Percentiles rank a stretch among this genome's conserved stretches.
phyloP scores from a whole-genome alignment of 768 basidiomycete species.

The Tricholoma matsutake region DNA sequence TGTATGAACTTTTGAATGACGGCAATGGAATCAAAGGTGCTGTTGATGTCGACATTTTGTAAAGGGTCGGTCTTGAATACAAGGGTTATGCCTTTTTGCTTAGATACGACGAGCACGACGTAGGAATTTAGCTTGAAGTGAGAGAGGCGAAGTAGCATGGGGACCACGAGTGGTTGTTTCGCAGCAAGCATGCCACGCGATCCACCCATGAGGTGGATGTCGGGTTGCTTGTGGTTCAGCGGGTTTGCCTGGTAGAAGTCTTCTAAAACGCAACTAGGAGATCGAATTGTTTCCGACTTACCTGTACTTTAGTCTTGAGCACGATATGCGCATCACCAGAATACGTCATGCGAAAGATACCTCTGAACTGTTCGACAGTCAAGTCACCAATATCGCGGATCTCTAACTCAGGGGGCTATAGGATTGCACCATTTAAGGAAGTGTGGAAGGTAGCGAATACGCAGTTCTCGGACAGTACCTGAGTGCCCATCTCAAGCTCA shows the following conservation, averaged over 20 bases:
- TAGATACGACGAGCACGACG: constrained; percentile 95
- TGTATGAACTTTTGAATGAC: constrained; percentile 98
- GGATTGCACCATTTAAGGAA: not conserved
- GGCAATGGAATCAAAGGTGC: constrained; percentile 96
- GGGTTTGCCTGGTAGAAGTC: constrained; percentile 75
- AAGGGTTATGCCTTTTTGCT: constrained; percentile 96
- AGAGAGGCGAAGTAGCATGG: constrained; percentile 97
- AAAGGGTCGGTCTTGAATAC: constrained; percentile 99
- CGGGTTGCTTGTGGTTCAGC: constrained; percentile 86
- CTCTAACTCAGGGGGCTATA: constrained; percentile 92
- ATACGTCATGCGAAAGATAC: constrained; percentile 95
- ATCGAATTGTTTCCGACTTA: constrained; percentile 28
- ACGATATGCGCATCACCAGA: constrained; percentile 90
- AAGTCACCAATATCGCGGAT: constrained; percentile 97
- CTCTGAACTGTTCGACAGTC: constrained; percentile 92
- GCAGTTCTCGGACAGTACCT: constrained; percentile 46
- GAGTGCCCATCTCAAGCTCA: constrained; percentile 98
- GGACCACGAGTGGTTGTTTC: constrained; percentile 92
- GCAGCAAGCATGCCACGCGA: constrained; percentile 90
- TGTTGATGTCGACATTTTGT: constrained; percentile 96
- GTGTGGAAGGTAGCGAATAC: not conserved
- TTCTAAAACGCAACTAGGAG: not conserved
- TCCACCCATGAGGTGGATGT: constrained; percentile 82
- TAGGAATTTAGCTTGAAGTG: constrained; percentile 92
- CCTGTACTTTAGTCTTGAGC: constrained; percentile 90